phyloP scores from a whole-genome alignment of 2,329 filamentous ascomycete species.

The Beauveria medogensis region DNA sequence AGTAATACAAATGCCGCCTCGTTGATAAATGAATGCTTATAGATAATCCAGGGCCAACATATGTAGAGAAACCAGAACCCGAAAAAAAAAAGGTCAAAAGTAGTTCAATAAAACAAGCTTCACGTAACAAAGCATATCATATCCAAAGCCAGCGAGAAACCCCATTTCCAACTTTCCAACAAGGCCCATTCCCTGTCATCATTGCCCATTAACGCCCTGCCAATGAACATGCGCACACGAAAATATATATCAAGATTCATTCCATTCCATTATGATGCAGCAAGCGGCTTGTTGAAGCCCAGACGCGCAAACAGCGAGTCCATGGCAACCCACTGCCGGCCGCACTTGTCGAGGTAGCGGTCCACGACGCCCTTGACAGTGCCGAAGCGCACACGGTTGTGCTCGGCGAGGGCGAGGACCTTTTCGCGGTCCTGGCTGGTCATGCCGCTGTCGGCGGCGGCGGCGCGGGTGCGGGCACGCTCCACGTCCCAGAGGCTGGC shows the following conservation, averaged over 20 bases:
- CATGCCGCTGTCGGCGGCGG: conserved; percentile 38
- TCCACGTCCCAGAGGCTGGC: conserved; percentile 83
- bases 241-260: not conserved
- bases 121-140: not conserved
- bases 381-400: conserved; percentile 72
- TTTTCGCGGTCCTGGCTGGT: conserved; percentile 52
- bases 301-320: conserved; percentile 71
- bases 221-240: not conserved
- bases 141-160: not conserved
- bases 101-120: not conserved
- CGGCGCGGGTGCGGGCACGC: conserved; percentile 53
- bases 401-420: conserved; percentile 64
- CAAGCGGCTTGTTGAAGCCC: conserved; percentile 38
- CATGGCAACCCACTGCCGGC: conserved; percentile 90
- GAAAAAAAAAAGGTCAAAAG: not conserved
- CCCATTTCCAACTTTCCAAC: not conserved
- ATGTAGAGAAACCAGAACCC: not conserved
- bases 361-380: conserved; percentile 73
- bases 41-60: not conserved
- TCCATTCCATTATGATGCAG: not conserved
- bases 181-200: not conserved
- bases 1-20: not conserved
- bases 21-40: not conserved
- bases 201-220: not conserved
- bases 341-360: conserved; percentile 80